Base-by-base conservation (phyloP, 1,139 yeast species). In the Hemisphaericaspora subhashii region DNA sequence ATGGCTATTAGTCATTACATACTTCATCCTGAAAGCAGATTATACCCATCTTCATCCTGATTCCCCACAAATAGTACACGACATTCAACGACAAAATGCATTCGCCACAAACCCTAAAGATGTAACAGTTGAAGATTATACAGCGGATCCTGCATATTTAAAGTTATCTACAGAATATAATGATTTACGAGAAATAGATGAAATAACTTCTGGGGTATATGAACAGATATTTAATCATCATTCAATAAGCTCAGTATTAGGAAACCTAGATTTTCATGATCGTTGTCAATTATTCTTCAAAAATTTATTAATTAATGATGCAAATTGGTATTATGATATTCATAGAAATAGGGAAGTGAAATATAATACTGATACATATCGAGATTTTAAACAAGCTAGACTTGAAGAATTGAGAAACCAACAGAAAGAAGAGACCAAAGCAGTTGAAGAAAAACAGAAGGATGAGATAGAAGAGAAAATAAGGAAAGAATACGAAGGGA, bases 251-350 rank as follows among this genome's bases (percentile, higher is more conserved):
- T 42, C 50, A 16, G 41, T 57, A 11, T 44, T 55, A 15, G 43
- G 41, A 14, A 41, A 49, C 24, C 38, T 53, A 11, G 37, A 43
- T 28, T 60, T 62, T 32, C 46, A 52, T 10, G 46, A 58, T 31
- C 40, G 67, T 30, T 62, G 69, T 51, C 62, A 60, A 38, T 53
- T 64, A 35, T 64, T 60, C 38, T 64, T 64, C 51, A 52, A 53
- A 29, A 60, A 53, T 27, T 47, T 64, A 26, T 63, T 51, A 45
- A 42, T 50, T 2, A 23, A 46, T 3, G 54, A 61, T 38, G 47
- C 53, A 11, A 59, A 60, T 41, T 64, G 69, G 69, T 46, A 45
- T 26, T 36, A 63, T 6, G 48, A 62, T 29, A 66, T 64, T 17
- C 44, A 57, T 40, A 52, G 46, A 33, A 48, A 47, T 3, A n/a